Evolutionary conservation across 805 yeast species (phyloP).

Genomic region (Candida ulmi): DNA sequence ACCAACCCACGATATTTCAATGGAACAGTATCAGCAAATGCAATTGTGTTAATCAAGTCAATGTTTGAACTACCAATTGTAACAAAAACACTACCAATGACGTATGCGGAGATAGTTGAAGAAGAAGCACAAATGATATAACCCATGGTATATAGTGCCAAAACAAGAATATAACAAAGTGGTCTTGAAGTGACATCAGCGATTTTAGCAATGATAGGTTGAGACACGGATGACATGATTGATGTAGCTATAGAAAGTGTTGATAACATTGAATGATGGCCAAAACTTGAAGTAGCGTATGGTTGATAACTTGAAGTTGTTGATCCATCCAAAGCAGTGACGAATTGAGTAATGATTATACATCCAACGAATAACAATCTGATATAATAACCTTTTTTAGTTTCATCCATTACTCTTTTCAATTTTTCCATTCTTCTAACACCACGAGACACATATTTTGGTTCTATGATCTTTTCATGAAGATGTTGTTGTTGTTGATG

Average conservation of each 20-base stretch:
- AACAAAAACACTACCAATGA: constrained; percentile 31
- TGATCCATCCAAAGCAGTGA: constrained; percentile 23
- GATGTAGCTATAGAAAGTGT: constrained; percentile 34
- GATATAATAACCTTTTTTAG: constrained; percentile 10
- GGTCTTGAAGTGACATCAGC: constrained; percentile 37
- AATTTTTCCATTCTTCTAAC: constrained; percentile 18
- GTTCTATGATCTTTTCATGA: background rate
- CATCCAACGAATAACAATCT: constrained; percentile 12
- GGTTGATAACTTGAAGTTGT: constrained; percentile 31
- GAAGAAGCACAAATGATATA: constrained; percentile 32
- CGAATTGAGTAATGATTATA: constrained; percentile 13
- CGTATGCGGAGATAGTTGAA: constrained; percentile 28
- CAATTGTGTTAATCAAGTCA: constrained; percentile 27
- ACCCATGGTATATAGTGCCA: constrained; percentile 30
- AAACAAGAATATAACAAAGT: constrained; percentile 28
- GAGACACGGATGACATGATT: constrained; percentile 32
- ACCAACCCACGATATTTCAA: constrained; percentile 34
- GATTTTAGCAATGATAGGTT: constrained; percentile 35
- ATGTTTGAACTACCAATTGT: constrained; percentile 34
- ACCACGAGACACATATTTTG: constrained; percentile 15
- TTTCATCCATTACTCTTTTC: constrained; percentile 15
- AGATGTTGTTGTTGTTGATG: too few species aligned
- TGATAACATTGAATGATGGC: constrained; percentile 34
- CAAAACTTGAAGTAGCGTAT: constrained; percentile 35
- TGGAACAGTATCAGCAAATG: constrained; percentile 33